phyloP scores from a whole-genome alignment of 73 alveolate genomes.

The Paraurostyla sp. region DNA sequence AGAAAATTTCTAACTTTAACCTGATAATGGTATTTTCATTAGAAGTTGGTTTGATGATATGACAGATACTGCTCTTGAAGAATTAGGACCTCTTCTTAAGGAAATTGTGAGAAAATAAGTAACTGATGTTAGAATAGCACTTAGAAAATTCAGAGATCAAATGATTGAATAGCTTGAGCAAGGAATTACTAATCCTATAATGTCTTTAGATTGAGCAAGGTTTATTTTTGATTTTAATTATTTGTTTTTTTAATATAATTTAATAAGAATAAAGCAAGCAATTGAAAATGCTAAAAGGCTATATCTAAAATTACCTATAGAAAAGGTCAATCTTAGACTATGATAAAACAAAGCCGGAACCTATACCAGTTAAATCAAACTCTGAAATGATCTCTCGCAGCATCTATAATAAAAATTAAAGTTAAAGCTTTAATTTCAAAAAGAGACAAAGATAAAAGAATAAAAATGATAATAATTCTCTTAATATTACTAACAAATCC shows the following conservation, averaged over 20 bases:
- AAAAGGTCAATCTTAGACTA: conserved; percentile 7
- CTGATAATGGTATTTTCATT: conserved; percentile 85
- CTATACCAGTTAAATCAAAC: too few relatives aligned
- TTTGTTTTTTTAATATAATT: too few relatives aligned
- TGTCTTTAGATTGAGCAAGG: conserved; percentile 68
- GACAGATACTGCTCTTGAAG: conserved; percentile 78
- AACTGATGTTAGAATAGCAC: conserved; percentile 80
- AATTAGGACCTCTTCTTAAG: conserved; percentile 72
- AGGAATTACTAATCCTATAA: conserved; percentile 74
- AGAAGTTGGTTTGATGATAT: conserved; percentile 84
- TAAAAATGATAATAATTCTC: neutral
- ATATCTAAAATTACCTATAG: neutral
- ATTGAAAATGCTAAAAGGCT: neutral
- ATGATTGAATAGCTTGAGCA: conserved; percentile 73
- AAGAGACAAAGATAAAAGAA: neutral
- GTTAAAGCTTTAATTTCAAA: neutral
- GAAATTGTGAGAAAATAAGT: conserved; percentile 74
- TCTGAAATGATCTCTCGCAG: too few relatives aligned
- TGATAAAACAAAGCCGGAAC: conserved; percentile 1
- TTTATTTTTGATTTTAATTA: neutral
- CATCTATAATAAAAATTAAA: too few relatives aligned
- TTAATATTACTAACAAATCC: neutral
- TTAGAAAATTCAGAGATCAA: conserved; percentile 76
- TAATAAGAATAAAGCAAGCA: neutral
- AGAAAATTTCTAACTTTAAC: conserved; percentile 81